Base-by-base conservation (phyloP, 495 filamentous ascomycete genomes). In the Aspergillus bertholletiae region DNA sequence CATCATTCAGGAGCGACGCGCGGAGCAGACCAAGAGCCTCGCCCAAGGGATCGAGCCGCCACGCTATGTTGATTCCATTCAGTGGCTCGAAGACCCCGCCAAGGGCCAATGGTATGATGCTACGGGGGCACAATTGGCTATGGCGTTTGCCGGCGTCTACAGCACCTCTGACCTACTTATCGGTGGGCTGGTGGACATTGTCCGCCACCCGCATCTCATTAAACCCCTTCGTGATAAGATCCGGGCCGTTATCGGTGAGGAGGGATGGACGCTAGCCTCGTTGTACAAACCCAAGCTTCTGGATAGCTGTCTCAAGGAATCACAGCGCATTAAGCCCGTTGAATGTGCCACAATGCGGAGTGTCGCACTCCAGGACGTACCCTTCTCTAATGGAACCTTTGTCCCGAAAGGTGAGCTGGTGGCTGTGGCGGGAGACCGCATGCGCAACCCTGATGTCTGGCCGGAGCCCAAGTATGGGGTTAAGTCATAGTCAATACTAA, bases 131-230 rank as follows among this genome's bases (percentile, higher is more conserved):
- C 67, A 70, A 44, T 18, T 70, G 4, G 41, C 28, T 2, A 40
- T 71, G 17, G 57, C 62, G 8, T 13, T 74, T 4, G 64, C 62
- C 3, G 64, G 66, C 4, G 68, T 72, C 21, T 68, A 71, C 48
- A 72, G 66, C 1, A 48, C 46, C 7, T 6, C 21, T 9, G 46
- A 48, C 11, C 3, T 48, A 11, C 3, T 48, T 2, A 28, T 11
- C 7, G 23, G 32, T 9, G 20, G 7, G 17, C 4, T 48, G 3
- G 28, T 28, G 3, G 20, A 48, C 15, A 7, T 48, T 3, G 28
- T 22, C 20, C 7, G 13, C 20, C 6, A 17, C 4, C 5, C 9
- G 3, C 5, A 48, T 3, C 22, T 48, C 7, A 24, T 48, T 17
- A 7, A 30, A 3, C 23, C 3, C 5, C 46, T 48, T 2, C 46